Evolutionary conservation across 2,329 filamentous ascomycete genomes (phyloP), one percentile per base, ranked within the genome.

Genomic region (Venturia effusa): DNA sequence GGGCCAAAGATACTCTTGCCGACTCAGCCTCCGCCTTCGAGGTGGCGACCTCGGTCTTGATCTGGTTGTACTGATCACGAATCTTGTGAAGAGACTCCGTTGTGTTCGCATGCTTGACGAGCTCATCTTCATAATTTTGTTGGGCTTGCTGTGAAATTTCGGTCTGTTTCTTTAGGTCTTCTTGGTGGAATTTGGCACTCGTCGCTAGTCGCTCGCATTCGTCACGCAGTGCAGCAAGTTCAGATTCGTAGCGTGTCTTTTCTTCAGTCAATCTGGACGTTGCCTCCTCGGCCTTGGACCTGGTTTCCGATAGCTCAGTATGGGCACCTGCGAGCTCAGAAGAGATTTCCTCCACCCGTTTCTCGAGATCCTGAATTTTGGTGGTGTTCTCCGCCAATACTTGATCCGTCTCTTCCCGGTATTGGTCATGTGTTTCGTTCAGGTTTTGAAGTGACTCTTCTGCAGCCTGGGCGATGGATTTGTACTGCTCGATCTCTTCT

Each of bases 61-160:
- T 77, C 68, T 90, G 81, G 70, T 96, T 94, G 74, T 89, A 84
- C 68, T 97, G 91, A 4, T 81, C 80, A 61, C 94, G 89, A 60
- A 96, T 80, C 62, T 82, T 82, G 69, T 96, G 91, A 17, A 97
- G 81, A 41, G 85, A 84, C 75, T 92, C 92, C 15, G 93, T 90
- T n/a, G 93, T 94, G 68, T 97, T 91, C 1, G 92, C 93, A 75
- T 99, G 94, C 78, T 94, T 97, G 70, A 96, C 84, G 13, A 99
- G 82, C 74, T 99, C 94, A 67, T 87, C 87, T 74, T 99, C 95
- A 72, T 99, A 99, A 69, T 94, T 92, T 72, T 96, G 88, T 73
- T 99, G 94, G 3, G 94, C 92, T 74, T 91, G 89, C 62, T 91
- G 87, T 2, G 94, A 92, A 70, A 99, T 97, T 55, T 95, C 89